Conservation (phyloP, 2,329 filamentous ascomycete species). For the Onygena corvina region DNA sequence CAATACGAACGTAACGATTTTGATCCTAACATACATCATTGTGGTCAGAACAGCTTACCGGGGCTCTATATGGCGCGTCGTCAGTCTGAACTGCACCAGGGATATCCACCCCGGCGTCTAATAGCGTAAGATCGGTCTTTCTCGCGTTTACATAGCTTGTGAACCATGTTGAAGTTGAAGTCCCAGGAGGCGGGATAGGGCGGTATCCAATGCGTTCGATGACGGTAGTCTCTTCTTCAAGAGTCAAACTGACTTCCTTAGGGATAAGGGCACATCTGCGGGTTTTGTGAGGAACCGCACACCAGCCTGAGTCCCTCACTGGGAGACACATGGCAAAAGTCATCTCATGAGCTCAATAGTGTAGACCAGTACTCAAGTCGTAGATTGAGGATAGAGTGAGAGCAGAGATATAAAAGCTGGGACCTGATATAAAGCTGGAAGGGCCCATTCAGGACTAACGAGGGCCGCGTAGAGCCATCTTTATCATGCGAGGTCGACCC, state of each 20-base stretch:
- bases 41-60: neutral
- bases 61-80: neutral
- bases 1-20: neutral
- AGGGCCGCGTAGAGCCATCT: neutral
- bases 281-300: neutral
- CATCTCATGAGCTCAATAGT: no score
- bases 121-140: neutral
- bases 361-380: no score
- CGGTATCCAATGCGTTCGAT: constrained; percentile 9
- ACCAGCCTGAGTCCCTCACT: neutral
- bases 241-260: constrained; percentile 4
- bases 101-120: neutral
- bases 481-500: neutral
- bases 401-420: neutral
- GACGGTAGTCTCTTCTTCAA: constrained; percentile 8
- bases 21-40: neutral
- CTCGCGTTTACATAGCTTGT: neutral
- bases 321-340: neutral
- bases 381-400: neutral
- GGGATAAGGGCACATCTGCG: constrained; percentile 10
- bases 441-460: neutral
- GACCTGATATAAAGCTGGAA: neutral
- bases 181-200: constrained; percentile 7
- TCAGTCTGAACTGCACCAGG: neutral
- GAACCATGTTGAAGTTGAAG: neutral